Evolutionary conservation across 805 yeast species (phyloP), one percentile per base, ranked within the genome.

Genomic region (Brettanomyces nanus): DNA sequence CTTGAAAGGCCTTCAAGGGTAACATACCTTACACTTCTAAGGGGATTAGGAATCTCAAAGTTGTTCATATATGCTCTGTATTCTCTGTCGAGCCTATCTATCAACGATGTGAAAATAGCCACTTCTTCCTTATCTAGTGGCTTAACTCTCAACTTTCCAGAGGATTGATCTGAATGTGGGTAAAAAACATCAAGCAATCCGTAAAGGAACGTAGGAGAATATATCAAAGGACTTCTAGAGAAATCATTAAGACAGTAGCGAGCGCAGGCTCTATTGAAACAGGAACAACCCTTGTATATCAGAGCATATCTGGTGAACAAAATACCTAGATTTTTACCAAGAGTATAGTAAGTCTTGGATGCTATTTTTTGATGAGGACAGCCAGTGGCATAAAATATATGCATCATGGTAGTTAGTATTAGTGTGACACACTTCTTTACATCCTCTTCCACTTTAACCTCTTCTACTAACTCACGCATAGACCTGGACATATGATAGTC

Each of bases 401-500:
- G 50, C 6, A 42, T 33, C 13, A 42, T 17, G 9, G 45, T 33
- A 4, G 44, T 25, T 7, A 42, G 13, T 3, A 40, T 28, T 6
- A 44, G 31, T 17, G 38, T 33, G 14, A 37, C 31, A 10, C 39
- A 26, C 17, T 43, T 38, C 9, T 35, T 32, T n/a, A 28, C 28
- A 13, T 37, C 34, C 26, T 43, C 42, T 28, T 30, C 25, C 14
- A 29, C 21, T 15, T 22, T 32, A 3, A 44, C 30, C 26, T 45
- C 46, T 17, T 33, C 19, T 23, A 39, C 31, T 14, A 50, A 32
- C 19, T 39, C 33, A 28, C 44, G 37, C 4, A 51, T 33, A 10
- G 47, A 43, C 26, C 40, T 40, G 10, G 45, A 36, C 7, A 44
- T 43, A 39, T 51, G 54, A 30, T 37, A 44, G 20, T 47, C 47